These are phyloP conservation scores for Lipomyces yamadae DNA, from an alignment of 805 yeast species.

Conservation along the genomic window DNA sequence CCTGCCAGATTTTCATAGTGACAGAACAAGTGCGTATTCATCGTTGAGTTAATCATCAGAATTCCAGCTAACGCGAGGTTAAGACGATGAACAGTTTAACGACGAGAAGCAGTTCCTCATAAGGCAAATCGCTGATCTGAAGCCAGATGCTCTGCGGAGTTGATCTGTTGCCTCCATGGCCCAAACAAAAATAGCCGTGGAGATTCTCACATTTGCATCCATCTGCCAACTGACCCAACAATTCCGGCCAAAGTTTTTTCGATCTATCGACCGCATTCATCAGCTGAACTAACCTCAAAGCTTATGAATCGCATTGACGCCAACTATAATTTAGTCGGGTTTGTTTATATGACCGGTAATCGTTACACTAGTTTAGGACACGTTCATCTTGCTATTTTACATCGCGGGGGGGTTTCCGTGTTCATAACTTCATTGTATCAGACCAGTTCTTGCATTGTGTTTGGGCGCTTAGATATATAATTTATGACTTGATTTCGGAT, in stretches of 20 bases:
- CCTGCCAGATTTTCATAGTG: conserved; percentile 66
- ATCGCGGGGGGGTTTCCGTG: neutral
- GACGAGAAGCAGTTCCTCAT: conserved; percentile 84
- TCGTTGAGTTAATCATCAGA: neutral
- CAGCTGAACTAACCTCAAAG: neutral
- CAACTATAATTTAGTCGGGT: neutral
- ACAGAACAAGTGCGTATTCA: conserved; percentile 48
- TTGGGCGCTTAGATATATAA: neutral
- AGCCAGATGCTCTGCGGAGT: conserved; percentile 15
- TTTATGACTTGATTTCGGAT: neutral
- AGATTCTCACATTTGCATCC: neutral
- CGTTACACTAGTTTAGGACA: neutral
- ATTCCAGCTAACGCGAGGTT: neutral
- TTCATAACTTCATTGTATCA: neutral
- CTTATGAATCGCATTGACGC: neutral
- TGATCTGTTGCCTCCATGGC: neutral
- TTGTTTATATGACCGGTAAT: neutral
- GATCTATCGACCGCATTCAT: neutral
- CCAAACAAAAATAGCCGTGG: neutral
- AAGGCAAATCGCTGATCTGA: conserved; percentile 61
- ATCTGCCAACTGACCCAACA: too few relatives aligned
- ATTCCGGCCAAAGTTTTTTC: neutral
- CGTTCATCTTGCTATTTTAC: neutral
- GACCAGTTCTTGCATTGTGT: neutral
- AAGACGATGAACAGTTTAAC: conserved; percentile 59